These are phyloP conservation scores for Platanthera zijinensis DNA, from an alignment of 106 monocot species.

Conservation along the genomic window DNA sequence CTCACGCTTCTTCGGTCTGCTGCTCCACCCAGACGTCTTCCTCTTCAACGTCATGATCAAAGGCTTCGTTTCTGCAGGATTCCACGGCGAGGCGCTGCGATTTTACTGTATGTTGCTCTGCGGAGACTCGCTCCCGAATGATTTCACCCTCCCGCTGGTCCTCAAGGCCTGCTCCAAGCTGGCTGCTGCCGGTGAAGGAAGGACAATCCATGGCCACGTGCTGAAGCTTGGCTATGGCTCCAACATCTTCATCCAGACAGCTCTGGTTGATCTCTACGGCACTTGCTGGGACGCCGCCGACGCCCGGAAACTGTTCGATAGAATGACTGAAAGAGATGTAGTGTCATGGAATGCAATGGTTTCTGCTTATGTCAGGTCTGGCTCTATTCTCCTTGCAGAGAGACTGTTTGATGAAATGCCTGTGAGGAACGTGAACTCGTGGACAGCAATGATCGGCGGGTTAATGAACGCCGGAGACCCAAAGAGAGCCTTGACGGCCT, in stretches of 20 bases:
- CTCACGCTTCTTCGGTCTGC: conserved; percentile 5
- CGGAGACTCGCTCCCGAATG: background rate
- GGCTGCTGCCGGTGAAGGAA: background rate
- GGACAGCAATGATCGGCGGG: conserved; percentile 41
- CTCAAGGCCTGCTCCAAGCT: conserved; percentile 4
- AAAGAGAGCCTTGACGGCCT: conserved; percentile 25
- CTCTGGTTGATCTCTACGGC: conserved; percentile 4
- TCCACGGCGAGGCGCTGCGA: background rate
- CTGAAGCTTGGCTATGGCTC: background rate
- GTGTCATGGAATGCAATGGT: conserved; percentile 9
- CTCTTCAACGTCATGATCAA: background rate
- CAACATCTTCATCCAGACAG: conserved; percentile 2
- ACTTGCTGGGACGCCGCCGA: background rate
- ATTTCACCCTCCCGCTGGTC: conserved; percentile 4
- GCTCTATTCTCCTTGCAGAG: conserved; percentile 8
- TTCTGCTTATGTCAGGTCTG: conserved; percentile 25
- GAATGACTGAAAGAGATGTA: conserved; percentile 8
- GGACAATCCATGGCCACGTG: background rate
- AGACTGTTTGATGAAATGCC: conserved; percentile 38
- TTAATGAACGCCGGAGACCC: conserved; percentile 22
- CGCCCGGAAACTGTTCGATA: conserved; percentile 7
- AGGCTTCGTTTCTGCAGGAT: background rate
- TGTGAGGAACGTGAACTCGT: conserved; percentile 32
- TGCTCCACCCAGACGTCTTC: background rate
- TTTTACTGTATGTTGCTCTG: conserved; percentile 1